A percentile compares a stretch with the other conserved stretches of the same genome.
phyloP scores from a whole-genome alignment of 2,329 filamentous ascomycete species.

The Phaeophleospora eucalypticola region DNA sequence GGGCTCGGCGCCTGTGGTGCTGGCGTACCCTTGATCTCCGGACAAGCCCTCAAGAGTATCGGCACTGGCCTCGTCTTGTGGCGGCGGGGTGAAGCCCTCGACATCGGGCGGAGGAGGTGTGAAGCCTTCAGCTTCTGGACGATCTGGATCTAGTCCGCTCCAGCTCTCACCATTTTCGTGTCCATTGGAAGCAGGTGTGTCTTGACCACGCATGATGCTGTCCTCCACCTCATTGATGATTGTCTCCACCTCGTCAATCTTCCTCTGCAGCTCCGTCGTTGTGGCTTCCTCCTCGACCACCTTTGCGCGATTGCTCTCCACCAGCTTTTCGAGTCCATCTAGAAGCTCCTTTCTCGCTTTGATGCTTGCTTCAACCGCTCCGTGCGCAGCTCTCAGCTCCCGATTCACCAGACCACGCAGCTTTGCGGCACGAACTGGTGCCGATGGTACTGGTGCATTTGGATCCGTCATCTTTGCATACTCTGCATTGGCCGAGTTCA shows the following conservation, averaged over 20 bases:
- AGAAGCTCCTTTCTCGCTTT: slow-evolving; percentile 78
- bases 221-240: slow-evolving; percentile 89
- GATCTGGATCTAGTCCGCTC: slow-evolving; percentile 16
- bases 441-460: slow-evolving; percentile 63
- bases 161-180: slow-evolving; percentile 14
- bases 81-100: slow-evolving; percentile 74
- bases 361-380: slow-evolving; percentile 82
- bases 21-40: slow-evolving; percentile 25
- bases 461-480: slow-evolving; percentile 80
- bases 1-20: slow-evolving; percentile 39
- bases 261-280: slow-evolving; percentile 59
- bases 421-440: slow-evolving; percentile 86
- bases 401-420: slow-evolving; percentile 80
- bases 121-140: slow-evolving; percentile 39
- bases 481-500: slow-evolving; percentile 71
- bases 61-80: slow-evolving; percentile 33
- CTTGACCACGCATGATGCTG: slow-evolving; percentile 80
- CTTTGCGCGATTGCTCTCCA: slow-evolving; percentile 67
- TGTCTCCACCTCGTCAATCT: slow-evolving; percentile 67
- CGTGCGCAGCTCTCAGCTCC: slow-evolving; percentile 80
- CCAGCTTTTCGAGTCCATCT: slow-evolving; percentile 73
- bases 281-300: slow-evolving; percentile 66
- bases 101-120: slow-evolving; percentile 74
- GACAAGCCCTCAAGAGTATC: neutral
- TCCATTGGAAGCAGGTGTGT: slow-evolving; percentile 45